Percentiles rank a stretch among this genome's conserved stretches.
Conservation (phyloP, 2,329 filamentous ascomycete species). For the Aotearoamyces nothofagi region DNA sequence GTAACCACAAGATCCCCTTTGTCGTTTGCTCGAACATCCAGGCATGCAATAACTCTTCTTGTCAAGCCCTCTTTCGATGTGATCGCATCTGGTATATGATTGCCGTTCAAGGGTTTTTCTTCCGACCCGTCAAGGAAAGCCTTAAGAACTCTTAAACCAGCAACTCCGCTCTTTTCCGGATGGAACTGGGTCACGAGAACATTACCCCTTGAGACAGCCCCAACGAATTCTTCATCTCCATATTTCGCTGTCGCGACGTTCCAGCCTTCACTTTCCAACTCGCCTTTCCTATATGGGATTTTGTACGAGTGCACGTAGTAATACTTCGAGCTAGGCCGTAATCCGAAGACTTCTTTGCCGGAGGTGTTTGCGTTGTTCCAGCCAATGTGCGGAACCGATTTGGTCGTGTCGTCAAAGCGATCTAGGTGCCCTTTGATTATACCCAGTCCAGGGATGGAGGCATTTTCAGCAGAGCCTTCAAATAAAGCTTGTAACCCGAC, state of each 20-base stretch:
- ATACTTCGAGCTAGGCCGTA: constrained; percentile 77
- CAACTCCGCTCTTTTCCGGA: constrained; percentile 89
- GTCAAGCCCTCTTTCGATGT: constrained; percentile 54
- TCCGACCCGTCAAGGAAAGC: constrained; percentile 70
- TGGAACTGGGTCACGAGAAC: constrained; percentile 92
- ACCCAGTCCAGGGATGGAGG: constrained; percentile 56
- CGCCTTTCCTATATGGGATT: constrained; percentile 55
- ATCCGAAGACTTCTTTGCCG: constrained; percentile 54
- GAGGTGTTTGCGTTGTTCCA: constrained; percentile 80
- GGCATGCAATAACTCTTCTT: constrained; percentile 84
- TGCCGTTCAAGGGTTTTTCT: constrained; percentile 29
- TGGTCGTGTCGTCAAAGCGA: constrained; percentile 62
- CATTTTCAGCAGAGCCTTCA: constrained; percentile 67
- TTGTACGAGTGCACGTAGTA: constrained; percentile 98
- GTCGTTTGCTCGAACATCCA: constrained; percentile 92
- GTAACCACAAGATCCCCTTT: constrained; percentile 91
- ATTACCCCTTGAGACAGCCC: constrained; percentile 74
- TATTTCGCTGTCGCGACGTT: constrained; percentile 82
- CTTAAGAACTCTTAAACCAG: constrained; percentile 69
- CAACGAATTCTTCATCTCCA: constrained; percentile 78
- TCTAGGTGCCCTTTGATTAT: constrained; percentile 56
- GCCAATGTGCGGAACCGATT: constrained; percentile 96
- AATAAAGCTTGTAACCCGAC: constrained; percentile 89
- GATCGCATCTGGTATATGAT: constrained; percentile 15
- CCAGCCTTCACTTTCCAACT: constrained; percentile 75